These are phyloP conservation scores for Malassezia yamatoensis DNA, from an alignment of 1,284 basidiomycete species.

Conservation along the genomic window DNA sequence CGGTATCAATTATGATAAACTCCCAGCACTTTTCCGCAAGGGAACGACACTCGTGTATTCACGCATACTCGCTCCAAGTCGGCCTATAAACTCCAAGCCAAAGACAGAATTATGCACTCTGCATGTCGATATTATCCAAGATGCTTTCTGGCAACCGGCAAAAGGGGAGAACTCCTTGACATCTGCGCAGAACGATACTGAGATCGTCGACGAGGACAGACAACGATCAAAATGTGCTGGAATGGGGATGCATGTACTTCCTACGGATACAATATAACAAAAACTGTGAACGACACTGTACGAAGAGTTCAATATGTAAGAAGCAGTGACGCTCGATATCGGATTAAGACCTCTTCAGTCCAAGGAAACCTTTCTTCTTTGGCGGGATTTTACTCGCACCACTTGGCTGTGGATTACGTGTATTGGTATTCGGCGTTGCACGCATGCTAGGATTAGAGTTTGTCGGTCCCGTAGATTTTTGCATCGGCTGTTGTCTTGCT, in stretches of 20 bases:
- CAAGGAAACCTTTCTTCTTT: background rate
- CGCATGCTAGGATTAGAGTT: too few relatives aligned
- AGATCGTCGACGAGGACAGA: background rate
- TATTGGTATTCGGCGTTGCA: background rate
- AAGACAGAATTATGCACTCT: conserved; percentile 30
- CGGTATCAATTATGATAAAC: conserved; percentile 73
- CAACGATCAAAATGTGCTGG: conserved; percentile 3
- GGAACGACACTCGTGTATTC: conserved; percentile 64
- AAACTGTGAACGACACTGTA: background rate
- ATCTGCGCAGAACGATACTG: background rate
- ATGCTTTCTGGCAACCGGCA: conserved; percentile 29
- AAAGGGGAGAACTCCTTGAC: background rate
- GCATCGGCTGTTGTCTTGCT: too few relatives aligned
- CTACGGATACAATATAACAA: background rate
- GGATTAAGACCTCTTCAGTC: background rate
- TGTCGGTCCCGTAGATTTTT: too few relatives aligned
- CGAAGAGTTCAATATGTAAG: background rate
- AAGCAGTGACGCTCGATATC: background rate
- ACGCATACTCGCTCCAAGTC: background rate
- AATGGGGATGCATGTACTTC: conserved; percentile 1
- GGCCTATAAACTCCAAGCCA: conserved; percentile 1
- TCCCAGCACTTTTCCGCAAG: conserved; percentile 68
- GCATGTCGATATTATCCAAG: conserved; percentile 44
- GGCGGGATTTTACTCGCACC: background rate
- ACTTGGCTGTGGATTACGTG: background rate